phyloP scores from a whole-genome alignment of 768 basidiomycete species.

The Boletales sp. region DNA sequence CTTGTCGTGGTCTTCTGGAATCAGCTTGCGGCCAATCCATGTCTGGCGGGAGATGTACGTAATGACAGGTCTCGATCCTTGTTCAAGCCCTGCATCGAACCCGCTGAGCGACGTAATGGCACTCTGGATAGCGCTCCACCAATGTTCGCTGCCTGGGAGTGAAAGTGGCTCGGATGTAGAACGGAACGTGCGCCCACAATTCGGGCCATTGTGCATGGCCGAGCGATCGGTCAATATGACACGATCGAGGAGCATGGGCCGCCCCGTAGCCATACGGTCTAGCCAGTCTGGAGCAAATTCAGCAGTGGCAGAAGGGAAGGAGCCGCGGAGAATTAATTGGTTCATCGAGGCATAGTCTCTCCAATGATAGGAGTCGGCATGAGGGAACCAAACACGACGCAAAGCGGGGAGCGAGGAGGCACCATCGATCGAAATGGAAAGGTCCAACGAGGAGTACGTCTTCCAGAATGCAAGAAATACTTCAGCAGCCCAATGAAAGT shows the following conservation, averaged over 20 bases:
- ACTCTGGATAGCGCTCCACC: constrained; percentile 81
- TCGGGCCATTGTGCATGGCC: constrained; percentile 70
- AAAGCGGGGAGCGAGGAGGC: constrained; percentile 70
- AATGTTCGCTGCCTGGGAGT: constrained; percentile 69
- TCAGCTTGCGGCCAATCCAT: constrained; percentile 84
- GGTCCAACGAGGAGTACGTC: constrained; percentile 80
- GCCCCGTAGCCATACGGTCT: constrained; percentile 68
- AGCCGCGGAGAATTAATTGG: constrained; percentile 74
- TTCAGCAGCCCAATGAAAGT: constrained; percentile 93
- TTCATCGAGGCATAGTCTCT: constrained; percentile 92
- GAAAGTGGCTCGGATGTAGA: constrained; percentile 73
- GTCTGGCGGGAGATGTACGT: constrained; percentile 89
- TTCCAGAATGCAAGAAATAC: constrained; percentile 92
- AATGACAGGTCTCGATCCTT: constrained; percentile 71
- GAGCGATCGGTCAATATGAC: constrained; percentile 84
- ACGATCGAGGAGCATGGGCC: constrained; percentile 79
- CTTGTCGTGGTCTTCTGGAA: constrained; percentile 68
- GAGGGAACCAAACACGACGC: constrained; percentile 73
- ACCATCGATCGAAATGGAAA: constrained; percentile 59
- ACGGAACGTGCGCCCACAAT: constrained; percentile 68
- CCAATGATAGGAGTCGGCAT: constrained; percentile 75
- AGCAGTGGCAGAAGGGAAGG: constrained; percentile 76
- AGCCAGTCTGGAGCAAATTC: constrained; percentile 84
- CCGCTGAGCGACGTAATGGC: constrained; percentile 74
- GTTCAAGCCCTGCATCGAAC: constrained; percentile 40